These are phyloP conservation scores for Phialemonium atrogriseum DNA, from an alignment of 2,329 filamentous ascomycete genomes.

Conservation along the genomic window DNA sequence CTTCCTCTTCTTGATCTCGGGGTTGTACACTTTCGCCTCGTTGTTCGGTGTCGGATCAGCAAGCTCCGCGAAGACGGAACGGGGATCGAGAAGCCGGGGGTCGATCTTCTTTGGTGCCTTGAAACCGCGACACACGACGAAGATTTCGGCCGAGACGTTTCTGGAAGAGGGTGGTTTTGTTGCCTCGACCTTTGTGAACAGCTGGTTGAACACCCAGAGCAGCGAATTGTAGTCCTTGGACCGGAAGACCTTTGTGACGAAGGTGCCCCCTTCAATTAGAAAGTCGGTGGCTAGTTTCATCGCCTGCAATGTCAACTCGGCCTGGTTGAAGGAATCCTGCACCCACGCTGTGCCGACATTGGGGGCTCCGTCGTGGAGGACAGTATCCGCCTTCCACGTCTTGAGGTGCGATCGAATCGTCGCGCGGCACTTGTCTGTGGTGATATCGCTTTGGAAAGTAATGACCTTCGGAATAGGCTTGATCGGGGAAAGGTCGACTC, in stretches of 20 bases:
- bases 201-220: slow-evolving; percentile 95
- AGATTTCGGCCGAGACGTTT: slow-evolving; percentile 97
- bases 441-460: slow-evolving; percentile 96
- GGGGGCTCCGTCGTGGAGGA: slow-evolving; percentile 92
- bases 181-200: slow-evolving; percentile 91
- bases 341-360: slow-evolving; percentile 98
- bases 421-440: slow-evolving; percentile 87
- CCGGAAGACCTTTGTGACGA: slow-evolving; percentile 95
- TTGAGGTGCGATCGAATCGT: slow-evolving; percentile 87
- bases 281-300: slow-evolving; percentile 95
- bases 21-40: slow-evolving; percentile 96
- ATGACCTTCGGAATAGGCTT: slow-evolving; percentile 92
- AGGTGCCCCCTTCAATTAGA: slow-evolving; percentile 77
- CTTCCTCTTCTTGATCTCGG: slow-evolving; percentile 95
- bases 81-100: slow-evolving; percentile 83
- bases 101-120: slow-evolving; percentile 93
- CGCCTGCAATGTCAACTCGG: slow-evolving; percentile 81
- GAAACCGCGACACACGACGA: slow-evolving; percentile 91
- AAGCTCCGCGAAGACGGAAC: slow-evolving; percentile 88
- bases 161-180: slow-evolving; percentile 94
- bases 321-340: slow-evolving; percentile 97
- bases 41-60: slow-evolving; percentile 81
- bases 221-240: slow-evolving; percentile 95
- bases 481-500: slow-evolving; percentile 90
- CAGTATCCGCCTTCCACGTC: slow-evolving; percentile 91